Evolutionary conservation across 164 flowering plant genomes (phyloP), one percentile per base, ranked within the genome.

Genomic region (Amborella trichopoda): DNA sequence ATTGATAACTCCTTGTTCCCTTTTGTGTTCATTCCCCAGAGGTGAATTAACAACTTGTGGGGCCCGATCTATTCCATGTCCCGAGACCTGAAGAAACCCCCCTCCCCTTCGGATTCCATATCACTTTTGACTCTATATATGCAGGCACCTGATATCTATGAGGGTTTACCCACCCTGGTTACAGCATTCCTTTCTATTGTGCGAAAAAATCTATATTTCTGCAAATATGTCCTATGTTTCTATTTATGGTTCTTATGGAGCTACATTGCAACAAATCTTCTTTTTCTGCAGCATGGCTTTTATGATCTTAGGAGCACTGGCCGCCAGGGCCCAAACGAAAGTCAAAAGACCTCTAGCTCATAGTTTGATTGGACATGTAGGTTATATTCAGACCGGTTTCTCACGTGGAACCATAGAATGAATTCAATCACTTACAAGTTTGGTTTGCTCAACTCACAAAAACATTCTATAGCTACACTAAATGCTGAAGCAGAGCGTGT

Each of bases 241-340:
- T 18, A 40, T 1, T 40, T 18, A 40, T 12, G 43, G 43, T 2
- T 28, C 23, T n/a, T 47, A 28, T 28, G 38, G 50, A 44, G 48
- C 2, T 47, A 47, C 50, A 47, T 30, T 47, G 50, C 3, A 30
- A 47, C 21, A 30, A 30, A 44, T 44, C 32, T 44, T 44, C 8
- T 5, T 49, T 49, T 36, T 49, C 28, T 33, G 27, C 27, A 43
- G 46, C 52, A 25, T 47, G 46, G 52, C 52, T 55, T 55, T 33
- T 53, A 36, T 45, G 52, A 46, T 55, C 52, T 36, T 52, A 52
- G 58, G 63, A 59, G 48, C 47, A 59, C 23, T 47, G 58, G 53
- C 63, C 33, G 37, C 56, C 56, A 55, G 49, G 65, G 56, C 46
- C 52, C 56, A 44, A 55, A 61, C 36, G 17, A 55, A 60, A 60